A percentile compares a stretch with the other conserved stretches of the same genome.
phyloP scores from a whole-genome alignment of 257 asterid genomes.

The Forsythia suspensa region DNA sequence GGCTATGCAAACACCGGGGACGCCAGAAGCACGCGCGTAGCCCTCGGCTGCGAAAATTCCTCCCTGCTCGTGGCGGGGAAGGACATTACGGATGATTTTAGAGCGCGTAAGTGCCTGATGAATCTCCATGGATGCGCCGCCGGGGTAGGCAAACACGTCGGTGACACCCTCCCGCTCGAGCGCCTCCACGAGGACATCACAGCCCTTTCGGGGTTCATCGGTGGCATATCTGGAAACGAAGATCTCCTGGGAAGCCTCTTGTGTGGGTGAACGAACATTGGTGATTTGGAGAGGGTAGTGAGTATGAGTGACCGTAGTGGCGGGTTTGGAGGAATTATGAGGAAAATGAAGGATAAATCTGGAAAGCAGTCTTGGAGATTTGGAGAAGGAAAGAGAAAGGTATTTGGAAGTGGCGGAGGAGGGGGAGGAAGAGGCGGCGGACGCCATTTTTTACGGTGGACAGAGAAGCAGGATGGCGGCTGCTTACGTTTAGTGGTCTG shows the following conservation, averaged over 20 bases:
- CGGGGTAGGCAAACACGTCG: conserved; percentile 28
- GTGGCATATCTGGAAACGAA: conserved; percentile 4
- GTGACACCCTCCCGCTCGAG: conserved; percentile 28
- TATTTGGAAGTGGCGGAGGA: background rate
- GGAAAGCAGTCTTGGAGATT: background rate
- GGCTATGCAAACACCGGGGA: conserved; percentile 28
- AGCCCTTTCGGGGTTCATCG: conserved; percentile 23
- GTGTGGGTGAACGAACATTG: conserved; percentile 10
- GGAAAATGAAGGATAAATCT: background rate
- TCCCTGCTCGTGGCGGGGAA: conserved; percentile 32
- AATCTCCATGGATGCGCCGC: conserved; percentile 30
- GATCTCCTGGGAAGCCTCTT: background rate
- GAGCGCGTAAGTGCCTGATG: conserved; percentile 23
- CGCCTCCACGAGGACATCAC: conserved; percentile 31
- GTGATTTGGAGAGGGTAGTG: background rate
- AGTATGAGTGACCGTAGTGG: background rate
- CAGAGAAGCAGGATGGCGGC: background rate
- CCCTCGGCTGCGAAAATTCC: conserved; percentile 35
- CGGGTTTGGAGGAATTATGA: background rate
- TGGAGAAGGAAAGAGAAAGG: background rate
- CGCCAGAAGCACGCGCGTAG: conserved; percentile 25
- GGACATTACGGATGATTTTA: conserved; percentile 19
- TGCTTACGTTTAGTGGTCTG: background rate
- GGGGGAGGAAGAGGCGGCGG: background rate
- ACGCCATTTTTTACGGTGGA: conserved; percentile 15